Conservation (phyloP, 164 flowering plant genomes). For the Nymphaea thermarum region DNA sequence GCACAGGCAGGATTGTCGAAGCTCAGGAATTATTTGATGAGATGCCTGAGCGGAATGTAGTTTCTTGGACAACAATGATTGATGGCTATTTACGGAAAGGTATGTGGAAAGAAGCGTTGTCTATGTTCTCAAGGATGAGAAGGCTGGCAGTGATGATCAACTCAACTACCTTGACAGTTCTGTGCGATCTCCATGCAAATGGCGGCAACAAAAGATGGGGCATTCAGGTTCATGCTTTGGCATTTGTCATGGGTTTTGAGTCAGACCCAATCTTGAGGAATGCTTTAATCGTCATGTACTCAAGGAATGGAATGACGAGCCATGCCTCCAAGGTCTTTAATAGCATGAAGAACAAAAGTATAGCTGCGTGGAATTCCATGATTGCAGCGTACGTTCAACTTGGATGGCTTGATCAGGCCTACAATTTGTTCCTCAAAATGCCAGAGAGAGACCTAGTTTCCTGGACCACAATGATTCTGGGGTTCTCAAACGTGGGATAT, state of each 20-base stretch:
- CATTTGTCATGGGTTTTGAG: conserved; percentile 24
- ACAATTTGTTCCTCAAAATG: conserved; percentile 19
- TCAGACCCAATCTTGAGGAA: conserved; percentile 29
- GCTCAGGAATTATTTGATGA: conserved; percentile 26
- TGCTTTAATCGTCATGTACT: conserved; percentile 34
- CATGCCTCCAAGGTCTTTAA: conserved; percentile 22
- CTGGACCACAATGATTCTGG: conserved; percentile 33
- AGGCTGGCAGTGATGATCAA: conserved; percentile 11
- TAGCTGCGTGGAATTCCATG: conserved; percentile 32
- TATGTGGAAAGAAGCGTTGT: conserved; percentile 21
- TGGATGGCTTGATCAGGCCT: conserved; percentile 26
- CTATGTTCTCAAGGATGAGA: conserved; percentile 27
- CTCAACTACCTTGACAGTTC: conserved; percentile 21
- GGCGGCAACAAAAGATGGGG: conserved; percentile 18
- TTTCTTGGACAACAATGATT: conserved; percentile 40
- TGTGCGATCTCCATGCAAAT: conserved; percentile 27
- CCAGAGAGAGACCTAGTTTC: conserved; percentile 27
- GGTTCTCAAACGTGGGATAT: conserved; percentile 18
- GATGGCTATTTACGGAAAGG: conserved; percentile 26
- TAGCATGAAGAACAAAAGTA: conserved; percentile 18
- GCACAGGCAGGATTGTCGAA: conserved; percentile 18
- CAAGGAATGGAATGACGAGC: conserved; percentile 19
- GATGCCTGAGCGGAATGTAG: conserved; percentile 30
- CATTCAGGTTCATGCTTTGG: conserved; percentile 32
- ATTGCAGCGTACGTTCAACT: conserved; percentile 25